Evolutionary conservation across 2,329 filamentous ascomycete species (phyloP), one percentile per base, ranked within the genome.

Genomic region (Neonectria coccinea): DNA sequence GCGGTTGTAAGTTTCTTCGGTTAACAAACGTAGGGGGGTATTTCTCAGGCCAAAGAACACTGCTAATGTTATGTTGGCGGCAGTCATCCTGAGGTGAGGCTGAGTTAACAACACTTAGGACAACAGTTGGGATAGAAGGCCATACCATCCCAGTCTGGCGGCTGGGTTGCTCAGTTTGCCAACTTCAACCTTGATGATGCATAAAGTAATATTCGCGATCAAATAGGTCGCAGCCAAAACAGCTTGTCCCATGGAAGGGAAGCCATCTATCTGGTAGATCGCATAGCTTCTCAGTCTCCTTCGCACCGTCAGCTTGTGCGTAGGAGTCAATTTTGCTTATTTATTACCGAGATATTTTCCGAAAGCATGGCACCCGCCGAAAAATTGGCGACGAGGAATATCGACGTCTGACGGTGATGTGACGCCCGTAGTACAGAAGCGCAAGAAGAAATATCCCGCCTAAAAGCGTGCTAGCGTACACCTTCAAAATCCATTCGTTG

Each of bases 31-130:
- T 6, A 86, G 69, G 0, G 83, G 83, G 0, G 83, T 85, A 59
- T 85, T 85, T 59, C 83, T 80, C 11, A 86, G 75, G 27, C 85
- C 83, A 3, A 84, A 80, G 20, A 82, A 78, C 5, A 84, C 74
- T 10, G 77, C 77, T 36, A 84, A 67, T 1, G 60, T 60, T 59
- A 73, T 74, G 58, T 86, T 86, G 33, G 72, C 77, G 12, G 81
- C 71, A 1, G 80, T 75, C 72, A 86, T 77, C 84, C 84, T 86
- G 29, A 6, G 0, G 2, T 2, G 29, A 1, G 10, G 16, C 2
- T 10, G 8, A 20, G 54, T 72, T 14, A 72, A 47, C 7, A 6
- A 10, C 1, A 3, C 4, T 2, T 5, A 39, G 9, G 11, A 25
- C 14, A 16, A 2, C 18, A 42, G 9, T 0, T 22, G 14, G 5